Evolutionary conservation across 352 stramenopile genomes (phyloP).

Genomic region (Phytopythium delawarense): DNA sequence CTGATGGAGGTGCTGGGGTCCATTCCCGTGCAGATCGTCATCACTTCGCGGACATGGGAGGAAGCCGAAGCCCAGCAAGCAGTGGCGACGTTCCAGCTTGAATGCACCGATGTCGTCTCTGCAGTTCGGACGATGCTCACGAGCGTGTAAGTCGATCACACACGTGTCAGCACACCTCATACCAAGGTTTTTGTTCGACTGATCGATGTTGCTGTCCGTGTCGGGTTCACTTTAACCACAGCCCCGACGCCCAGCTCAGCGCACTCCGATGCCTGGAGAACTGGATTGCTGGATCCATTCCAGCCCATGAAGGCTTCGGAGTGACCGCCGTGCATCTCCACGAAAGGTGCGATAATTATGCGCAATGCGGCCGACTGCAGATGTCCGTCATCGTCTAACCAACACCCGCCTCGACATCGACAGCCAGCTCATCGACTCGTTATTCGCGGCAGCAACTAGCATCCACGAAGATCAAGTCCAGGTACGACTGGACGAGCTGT

Average conservation of each 20-base stretch:
- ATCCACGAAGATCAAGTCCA: conserved; percentile 37
- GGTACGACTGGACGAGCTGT: conserved; percentile 14
- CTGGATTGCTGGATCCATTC: conserved; percentile 60
- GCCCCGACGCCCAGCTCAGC: conserved; percentile 27
- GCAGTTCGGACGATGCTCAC: conserved; percentile 36
- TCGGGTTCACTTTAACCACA: conserved; percentile 10
- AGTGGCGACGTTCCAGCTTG: conserved; percentile 29
- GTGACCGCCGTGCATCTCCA: conserved; percentile 37
- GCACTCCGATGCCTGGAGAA: conserved; percentile 61
- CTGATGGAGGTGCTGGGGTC: conserved; percentile 41
- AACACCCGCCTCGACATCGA: background rate
- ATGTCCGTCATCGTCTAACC: background rate
- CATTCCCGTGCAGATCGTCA: conserved; percentile 44
- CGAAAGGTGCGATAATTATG: conserved; percentile 18
- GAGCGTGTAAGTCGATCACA: conserved; percentile 27
- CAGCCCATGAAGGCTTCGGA: conserved; percentile 40
- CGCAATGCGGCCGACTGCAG: background rate
- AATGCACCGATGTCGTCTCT: conserved; percentile 36
- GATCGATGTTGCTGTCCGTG: conserved; percentile 1
- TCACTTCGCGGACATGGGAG: conserved; percentile 19
- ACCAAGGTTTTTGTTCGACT: background rate
- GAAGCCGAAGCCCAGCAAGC: conserved; percentile 20
- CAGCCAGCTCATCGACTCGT: conserved; percentile 31
- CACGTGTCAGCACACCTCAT: background rate
- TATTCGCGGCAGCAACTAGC: conserved; percentile 30